Evolutionary conservation across 805 yeast genomes (phyloP).

Genomic region (Kodamaea lidongshanica): DNA sequence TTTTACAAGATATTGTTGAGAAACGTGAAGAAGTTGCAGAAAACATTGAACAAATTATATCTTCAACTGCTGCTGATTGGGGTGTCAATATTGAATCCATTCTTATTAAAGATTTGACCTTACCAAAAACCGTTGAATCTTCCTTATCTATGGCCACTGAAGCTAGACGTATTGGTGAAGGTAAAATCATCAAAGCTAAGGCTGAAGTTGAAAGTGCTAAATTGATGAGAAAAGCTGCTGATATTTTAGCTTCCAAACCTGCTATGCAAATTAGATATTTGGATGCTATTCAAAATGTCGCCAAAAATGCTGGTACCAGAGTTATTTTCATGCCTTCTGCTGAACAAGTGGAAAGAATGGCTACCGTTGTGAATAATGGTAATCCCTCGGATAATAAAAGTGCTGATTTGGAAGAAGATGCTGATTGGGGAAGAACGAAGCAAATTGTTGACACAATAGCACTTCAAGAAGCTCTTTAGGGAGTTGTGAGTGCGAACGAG

Average conservation of each 20-base stretch:
- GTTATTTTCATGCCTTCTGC: conserved; percentile 68
- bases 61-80: conserved; percentile 61
- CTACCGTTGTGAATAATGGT: conserved; percentile 16
- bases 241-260: conserved; percentile 64
- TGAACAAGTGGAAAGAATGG: conserved; percentile 37
- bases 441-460: conserved; percentile 23
- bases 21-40: conserved; percentile 66
- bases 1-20: conserved; percentile 66
- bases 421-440: conserved; percentile 16
- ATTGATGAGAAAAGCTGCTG: conserved; percentile 74
- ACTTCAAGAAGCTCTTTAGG: conserved; percentile 32
- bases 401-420: conserved; percentile 18
- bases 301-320: conserved; percentile 53
- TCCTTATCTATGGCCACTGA: conserved; percentile 71
- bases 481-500: no score
- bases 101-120: conserved; percentile 57
- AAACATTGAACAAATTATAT: conserved; percentile 54
- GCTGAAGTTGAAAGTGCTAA: conserved; percentile 74
- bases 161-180: conserved; percentile 69
- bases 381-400: conserved; percentile 1
- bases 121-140: conserved; percentile 49
- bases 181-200: conserved; percentile 66
- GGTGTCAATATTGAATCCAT: conserved; percentile 65
- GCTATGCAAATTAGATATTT: conserved; percentile 75
- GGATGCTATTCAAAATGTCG: conserved; percentile 76